phyloP scores from a whole-genome alignment of 345 rosid genomes.

The Salix viminalis region DNA sequence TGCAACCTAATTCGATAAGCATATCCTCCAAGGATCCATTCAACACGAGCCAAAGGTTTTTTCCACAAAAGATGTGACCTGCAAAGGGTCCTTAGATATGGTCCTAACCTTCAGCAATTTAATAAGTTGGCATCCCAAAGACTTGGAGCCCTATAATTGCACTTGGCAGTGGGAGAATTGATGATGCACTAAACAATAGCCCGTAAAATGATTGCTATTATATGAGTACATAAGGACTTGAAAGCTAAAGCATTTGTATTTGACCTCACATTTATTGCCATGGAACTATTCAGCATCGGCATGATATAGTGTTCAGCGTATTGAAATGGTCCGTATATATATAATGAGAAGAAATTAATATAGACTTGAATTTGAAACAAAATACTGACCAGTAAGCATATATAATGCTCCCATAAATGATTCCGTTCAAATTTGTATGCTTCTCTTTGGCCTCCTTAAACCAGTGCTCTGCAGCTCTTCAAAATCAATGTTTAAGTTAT shows the following conservation, averaged over 20 bases:
- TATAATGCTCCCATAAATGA: slow-evolving; percentile 82
- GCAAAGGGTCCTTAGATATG: background rate
- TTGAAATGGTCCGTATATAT: background rate
- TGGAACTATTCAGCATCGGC: background rate
- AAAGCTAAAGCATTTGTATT: background rate
- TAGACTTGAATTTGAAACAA: background rate
- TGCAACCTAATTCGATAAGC: background rate
- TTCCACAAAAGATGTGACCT: background rate
- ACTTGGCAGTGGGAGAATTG: background rate
- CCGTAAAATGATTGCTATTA: background rate
- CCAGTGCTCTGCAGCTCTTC: slow-evolving; percentile 98
- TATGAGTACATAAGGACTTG: background rate
- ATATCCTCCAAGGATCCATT: background rate
- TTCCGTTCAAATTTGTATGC: slow-evolving; percentile 59
- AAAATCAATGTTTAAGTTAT: slow-evolving; percentile 31
- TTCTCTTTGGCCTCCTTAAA: slow-evolving; percentile 72
- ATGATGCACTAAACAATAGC: background rate
- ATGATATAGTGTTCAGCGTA: background rate
- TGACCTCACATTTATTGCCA: background rate
- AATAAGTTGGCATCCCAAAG: background rate
- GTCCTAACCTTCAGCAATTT: background rate
- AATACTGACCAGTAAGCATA: slow-evolving; percentile 76
- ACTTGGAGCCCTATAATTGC: background rate
- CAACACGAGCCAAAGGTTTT: background rate
- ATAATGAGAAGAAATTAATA: background rate